Evolutionary conservation across 2,329 filamentous ascomycete species (phyloP), one percentile per base, ranked within the genome.

Genomic region (Microdochium nivale): DNA sequence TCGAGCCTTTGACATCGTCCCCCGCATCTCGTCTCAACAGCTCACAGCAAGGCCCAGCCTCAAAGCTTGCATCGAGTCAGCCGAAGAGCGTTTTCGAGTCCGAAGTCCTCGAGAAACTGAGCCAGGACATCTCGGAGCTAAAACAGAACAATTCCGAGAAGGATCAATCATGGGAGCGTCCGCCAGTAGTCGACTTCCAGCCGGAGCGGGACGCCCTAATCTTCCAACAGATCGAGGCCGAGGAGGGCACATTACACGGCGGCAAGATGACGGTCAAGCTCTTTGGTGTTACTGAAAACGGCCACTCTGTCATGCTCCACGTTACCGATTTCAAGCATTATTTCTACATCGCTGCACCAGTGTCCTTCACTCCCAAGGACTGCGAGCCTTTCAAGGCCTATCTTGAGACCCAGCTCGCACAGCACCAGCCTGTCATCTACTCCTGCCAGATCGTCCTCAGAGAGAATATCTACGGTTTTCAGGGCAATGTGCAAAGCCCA

Each of bases 271-370:
- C 89, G 0, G 81, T 99, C 52, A 95, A 94, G 73, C 78, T 99
- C 21, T 99, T 97, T 70, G 94, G 94, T 61, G 90, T 97, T 3
- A 96, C 90, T 1, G 70, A 81, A 60, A 67, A 75, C 54, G 94
- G 94, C 51, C 87, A 99, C 69, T 99, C 94, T 2, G 90, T 96
- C 37, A 81, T 99, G 67, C 76, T 99, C 13, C 94, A 99, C 67
- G 91, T 99, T 56, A 96, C 88, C 16, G 89, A 90, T 63, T 99
- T 99, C 70, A 86, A 90, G 59, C 94, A 99, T 67, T 99, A 99
- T 65, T 82, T 99, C 52, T 99, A 96, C 62, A 83, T 97, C 47
- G 87, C 89, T 10, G 94, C 95, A 0, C 94, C 94, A 0, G 74
- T 91, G 9, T 80, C 82, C 25, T 99, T 99, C 67, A 81, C 81